Evolutionary conservation across 805 yeast species (phyloP).

Genomic region (Sugiyamaella valdiviana): DNA sequence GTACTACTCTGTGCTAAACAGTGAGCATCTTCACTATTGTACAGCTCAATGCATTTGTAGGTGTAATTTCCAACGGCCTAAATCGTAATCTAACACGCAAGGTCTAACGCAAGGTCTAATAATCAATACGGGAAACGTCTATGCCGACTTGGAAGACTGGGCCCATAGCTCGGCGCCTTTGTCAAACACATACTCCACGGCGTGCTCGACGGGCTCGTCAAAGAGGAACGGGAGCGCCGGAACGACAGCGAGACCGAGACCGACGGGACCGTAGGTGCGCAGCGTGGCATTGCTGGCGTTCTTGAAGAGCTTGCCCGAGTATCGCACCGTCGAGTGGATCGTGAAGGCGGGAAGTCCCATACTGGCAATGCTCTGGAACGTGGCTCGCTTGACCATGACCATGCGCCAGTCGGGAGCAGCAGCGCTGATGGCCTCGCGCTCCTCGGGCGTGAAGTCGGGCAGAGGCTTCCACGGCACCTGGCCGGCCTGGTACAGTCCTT

Average conservation of each 20-base stretch:
- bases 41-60: no score
- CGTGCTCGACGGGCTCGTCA: constrained; percentile 76
- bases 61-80: no score
- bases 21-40: no score
- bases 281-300: constrained; percentile 44
- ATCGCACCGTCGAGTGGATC: constrained; percentile 65
- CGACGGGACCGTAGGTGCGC: constrained; percentile 70
- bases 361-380: constrained; percentile 74
- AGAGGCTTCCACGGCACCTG: constrained; percentile 60
- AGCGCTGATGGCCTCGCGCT: constrained; percentile 31
- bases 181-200: constrained; percentile 55
- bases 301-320: constrained; percentile 57
- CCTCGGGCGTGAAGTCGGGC: constrained; percentile 36
- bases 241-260: constrained; percentile 67
- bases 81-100: no score
- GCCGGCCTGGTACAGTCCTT: constrained; percentile 56
- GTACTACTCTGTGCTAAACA: no score
- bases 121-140: no score
- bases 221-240: constrained; percentile 72
- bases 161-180: constrained; percentile 15
- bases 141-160: neutral
- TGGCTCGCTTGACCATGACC: constrained; percentile 61
- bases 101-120: no score
- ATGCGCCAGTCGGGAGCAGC: constrained; percentile 61
- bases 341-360: constrained; percentile 87